These are phyloP conservation scores for Lodderomyces orthopsilosis DNA, from an alignment of 1,139 yeast genomes.

Conservation along the genomic window DNA sequence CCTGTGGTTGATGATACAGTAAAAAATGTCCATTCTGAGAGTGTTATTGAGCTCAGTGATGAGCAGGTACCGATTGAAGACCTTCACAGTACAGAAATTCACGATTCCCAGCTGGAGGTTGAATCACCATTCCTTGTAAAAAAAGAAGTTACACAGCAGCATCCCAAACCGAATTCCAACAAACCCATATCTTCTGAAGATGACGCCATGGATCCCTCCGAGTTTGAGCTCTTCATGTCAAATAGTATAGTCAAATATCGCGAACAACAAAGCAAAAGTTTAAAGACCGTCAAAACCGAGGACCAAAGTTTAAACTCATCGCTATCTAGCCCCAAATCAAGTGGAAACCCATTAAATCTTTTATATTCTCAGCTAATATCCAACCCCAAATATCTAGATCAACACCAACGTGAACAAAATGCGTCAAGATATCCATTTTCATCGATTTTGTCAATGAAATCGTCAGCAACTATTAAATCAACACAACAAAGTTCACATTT, in stretches of 20 bases:
- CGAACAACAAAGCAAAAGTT: neutral
- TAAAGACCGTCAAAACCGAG: neutral
- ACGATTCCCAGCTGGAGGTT: neutral
- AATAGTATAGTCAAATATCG: slow-evolving; percentile 34
- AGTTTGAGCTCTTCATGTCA: slow-evolving; percentile 38
- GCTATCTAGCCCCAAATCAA: neutral
- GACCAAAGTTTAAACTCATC: slow-evolving; percentile 14
- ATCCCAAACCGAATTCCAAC: neutral
- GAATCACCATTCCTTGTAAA: neutral
- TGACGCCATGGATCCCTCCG: slow-evolving; percentile 22
- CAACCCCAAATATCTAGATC: slow-evolving; percentile 13
- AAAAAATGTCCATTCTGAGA: neutral
- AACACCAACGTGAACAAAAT: neutral
- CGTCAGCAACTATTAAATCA: slow-evolving; percentile 39
- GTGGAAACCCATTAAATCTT: slow-evolving; percentile 21
- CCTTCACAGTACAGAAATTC: neutral
- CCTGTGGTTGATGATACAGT: neutral
- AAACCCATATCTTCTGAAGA: slow-evolving; percentile 8
- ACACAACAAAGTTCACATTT: slow-evolving; percentile 39
- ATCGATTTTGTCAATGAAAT: slow-evolving; percentile 23
- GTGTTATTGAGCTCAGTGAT: neutral
- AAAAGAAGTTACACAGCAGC: neutral
- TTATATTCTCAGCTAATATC: slow-evolving; percentile 18
- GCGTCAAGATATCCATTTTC: slow-evolving; percentile 14
- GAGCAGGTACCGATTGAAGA: neutral